Conservation (phyloP, 208 protist species). For the Polymyxa betae region DNA sequence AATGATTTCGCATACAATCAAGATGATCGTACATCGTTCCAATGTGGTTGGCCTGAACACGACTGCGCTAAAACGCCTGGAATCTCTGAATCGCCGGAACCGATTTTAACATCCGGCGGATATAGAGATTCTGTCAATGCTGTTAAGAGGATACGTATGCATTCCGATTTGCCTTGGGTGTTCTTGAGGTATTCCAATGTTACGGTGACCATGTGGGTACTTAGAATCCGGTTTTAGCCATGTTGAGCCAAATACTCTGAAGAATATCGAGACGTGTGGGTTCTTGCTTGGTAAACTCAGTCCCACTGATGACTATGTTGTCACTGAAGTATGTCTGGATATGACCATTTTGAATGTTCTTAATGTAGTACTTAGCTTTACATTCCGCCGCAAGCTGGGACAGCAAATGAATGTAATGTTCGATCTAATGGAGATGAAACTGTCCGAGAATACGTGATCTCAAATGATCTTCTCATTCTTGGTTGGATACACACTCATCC, state of each 20-base stretch:
- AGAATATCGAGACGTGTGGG: slow-evolving; percentile 49
- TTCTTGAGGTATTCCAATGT: slow-evolving; percentile 7
- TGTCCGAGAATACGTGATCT: background rate
- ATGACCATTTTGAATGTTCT: background rate
- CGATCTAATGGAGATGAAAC: background rate
- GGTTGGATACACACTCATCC: slow-evolving; percentile 56
- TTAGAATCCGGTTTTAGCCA: background rate
- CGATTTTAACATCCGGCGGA: too few species aligned
- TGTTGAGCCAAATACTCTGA: slow-evolving; percentile 16
- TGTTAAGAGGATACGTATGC: background rate
- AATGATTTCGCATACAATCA: too few species aligned
- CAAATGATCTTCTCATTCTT: background rate
- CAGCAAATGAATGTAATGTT: background rate
- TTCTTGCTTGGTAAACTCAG: slow-evolving; percentile 31
- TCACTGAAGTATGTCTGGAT: too few species aligned
- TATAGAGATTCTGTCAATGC: too few species aligned
- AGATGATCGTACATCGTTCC: too few species aligned
- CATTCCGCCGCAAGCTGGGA: slow-evolving; percentile 35
- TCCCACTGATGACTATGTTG: too few species aligned
- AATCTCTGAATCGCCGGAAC: too few species aligned
- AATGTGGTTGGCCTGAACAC: too few species aligned
- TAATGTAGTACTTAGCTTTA: background rate
- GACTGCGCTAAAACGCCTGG: too few species aligned
- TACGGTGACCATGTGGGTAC: background rate
- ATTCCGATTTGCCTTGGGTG: background rate